A percentile compares a stretch with the other conserved stretches of the same genome.
These are phyloP conservation scores for Fusarium pseudonygamai DNA, from an alignment of 2,329 filamentous ascomycete species.

Conservation along the genomic window DNA sequence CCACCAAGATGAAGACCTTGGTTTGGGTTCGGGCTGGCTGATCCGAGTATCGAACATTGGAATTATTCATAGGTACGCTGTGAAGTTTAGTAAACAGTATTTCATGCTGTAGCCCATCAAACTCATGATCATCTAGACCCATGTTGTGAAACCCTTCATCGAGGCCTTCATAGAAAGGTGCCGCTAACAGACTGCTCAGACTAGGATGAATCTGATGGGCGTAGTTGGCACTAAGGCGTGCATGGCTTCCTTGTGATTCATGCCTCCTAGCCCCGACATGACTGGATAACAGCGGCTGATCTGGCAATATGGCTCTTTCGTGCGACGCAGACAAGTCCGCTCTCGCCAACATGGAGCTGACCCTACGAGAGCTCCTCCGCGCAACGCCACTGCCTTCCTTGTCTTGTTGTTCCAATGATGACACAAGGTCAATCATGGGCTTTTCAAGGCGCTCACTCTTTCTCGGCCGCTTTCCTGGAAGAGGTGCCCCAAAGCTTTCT, in stretches of 20 bases:
- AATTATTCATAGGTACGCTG: slow-evolving; percentile 70
- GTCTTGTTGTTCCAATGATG: slow-evolving; percentile 75
- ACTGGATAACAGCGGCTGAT: slow-evolving; percentile 60
- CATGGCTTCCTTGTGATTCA: slow-evolving; percentile 71
- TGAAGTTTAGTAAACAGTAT: slow-evolving; percentile 77
- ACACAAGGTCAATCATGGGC: slow-evolving; percentile 70
- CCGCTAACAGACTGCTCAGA: slow-evolving; percentile 72
- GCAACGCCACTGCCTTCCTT: slow-evolving; percentile 62
- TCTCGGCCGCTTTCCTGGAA: slow-evolving; percentile 63
- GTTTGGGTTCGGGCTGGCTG: slow-evolving; percentile 63
- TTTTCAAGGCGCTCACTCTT: slow-evolving; percentile 63
- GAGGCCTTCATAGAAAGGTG: slow-evolving; percentile 73
- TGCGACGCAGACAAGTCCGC: slow-evolving; percentile 88
- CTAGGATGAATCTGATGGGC: slow-evolving; percentile 59
- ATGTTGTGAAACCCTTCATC: slow-evolving; percentile 79
- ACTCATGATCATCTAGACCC: slow-evolving; percentile 76
- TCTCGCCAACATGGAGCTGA: slow-evolving; percentile 90
- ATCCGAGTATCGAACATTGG: slow-evolving; percentile 67
- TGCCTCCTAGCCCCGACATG: slow-evolving; percentile 65
- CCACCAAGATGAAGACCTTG: slow-evolving; percentile 74
- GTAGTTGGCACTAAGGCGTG: slow-evolving; percentile 53
- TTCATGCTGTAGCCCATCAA: slow-evolving; percentile 76
- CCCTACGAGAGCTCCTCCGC: slow-evolving; percentile 74
- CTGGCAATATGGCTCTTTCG: slow-evolving; percentile 81
- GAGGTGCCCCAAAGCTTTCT: slow-evolving; percentile 77